Evolutionary conservation across 495 filamentous ascomycete genomes (phyloP), one percentile per base, ranked within the genome.

Genomic region (Penicillium coffeae): DNA sequence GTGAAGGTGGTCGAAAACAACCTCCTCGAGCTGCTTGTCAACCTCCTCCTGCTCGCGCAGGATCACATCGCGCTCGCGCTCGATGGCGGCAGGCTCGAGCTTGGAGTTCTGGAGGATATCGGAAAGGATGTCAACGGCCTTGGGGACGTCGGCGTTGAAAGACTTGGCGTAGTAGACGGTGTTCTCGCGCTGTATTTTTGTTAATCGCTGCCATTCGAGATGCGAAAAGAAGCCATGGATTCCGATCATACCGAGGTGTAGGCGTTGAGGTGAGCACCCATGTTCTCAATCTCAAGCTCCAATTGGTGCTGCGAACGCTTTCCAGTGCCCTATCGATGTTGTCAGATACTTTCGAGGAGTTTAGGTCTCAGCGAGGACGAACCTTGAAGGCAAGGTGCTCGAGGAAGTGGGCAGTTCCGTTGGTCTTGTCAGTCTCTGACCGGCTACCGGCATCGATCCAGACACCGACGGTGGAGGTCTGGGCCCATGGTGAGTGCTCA

Each of bases 341-440:
- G 56, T 62, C 47, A 62, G 52, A 65, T 46, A 59, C 53, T 36
- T 41, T 46, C 30, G 44, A 27, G 9, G 2, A 13, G 6, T 51
- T 40, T 53, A 15, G 35, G 30, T 35, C 16, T 38, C 41, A 25
- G 33, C 42, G 36, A 27, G 16, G 8, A 42, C 47, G 33, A 48
- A 95, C 90, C 86, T 99, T 99, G 82, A 99, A 99, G 60, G 94
- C 94, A 68, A 99, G 81, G 74, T 99, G 93, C 77, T 99, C 93
- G 54, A 99, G 82, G 81, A 97, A 99, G 78, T 99, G 93, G 52
- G 93, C 93, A 51, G 94, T 97, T 75, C 93, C 93, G 79, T 96
- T 97, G 62, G 90, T 95, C 82, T 86, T 89, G 75, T 93, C 88
- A 58, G 93, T 99, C 82, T 99, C 93, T 70, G 93, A 90, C 69